These are phyloP conservation scores for Sclerotinia nivalis DNA, from an alignment of 2,329 filamentous ascomycete genomes.

Conservation along the genomic window DNA sequence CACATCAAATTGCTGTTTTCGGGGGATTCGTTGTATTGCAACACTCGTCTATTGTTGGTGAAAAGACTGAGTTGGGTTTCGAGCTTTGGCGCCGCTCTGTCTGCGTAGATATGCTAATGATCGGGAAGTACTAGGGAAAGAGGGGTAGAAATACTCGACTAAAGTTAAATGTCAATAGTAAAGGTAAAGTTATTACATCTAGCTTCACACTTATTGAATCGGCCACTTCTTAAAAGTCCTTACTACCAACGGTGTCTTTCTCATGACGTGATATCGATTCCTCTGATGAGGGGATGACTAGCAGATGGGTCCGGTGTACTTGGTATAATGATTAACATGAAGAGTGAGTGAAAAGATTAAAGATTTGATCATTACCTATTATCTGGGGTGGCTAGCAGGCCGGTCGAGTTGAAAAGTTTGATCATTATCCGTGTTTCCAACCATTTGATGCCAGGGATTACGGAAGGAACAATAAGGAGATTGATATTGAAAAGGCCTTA, in stretches of 20 bases:
- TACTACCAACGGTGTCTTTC: background rate
- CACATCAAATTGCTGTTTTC: constrained; percentile 13
- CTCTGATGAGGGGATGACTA: background rate
- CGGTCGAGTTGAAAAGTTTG: background rate
- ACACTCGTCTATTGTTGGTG: background rate
- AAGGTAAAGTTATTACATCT: background rate
- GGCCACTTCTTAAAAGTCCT: too few relatives aligned
- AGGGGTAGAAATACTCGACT: background rate
- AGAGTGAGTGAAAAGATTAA: too few relatives aligned
- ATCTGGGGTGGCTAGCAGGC: too few relatives aligned
- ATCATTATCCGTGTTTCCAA: background rate
- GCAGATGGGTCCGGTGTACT: background rate
- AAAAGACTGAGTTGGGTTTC: background rate
- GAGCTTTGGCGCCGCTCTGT: background rate
- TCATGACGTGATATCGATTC: background rate
- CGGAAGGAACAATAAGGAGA: constrained; percentile 5
- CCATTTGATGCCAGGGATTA: constrained; percentile 1
- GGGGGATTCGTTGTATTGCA: background rate
- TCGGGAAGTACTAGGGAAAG: background rate
- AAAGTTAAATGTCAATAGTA: background rate
- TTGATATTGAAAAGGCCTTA: background rate
- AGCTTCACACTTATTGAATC: background rate
- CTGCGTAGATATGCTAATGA: background rate
- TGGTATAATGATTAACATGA: too few relatives aligned
- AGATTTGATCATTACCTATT: too few relatives aligned